Evolutionary conservation across 2,329 filamentous ascomycete genomes (phyloP).

Genomic region (Calonectria hongkongensis): DNA sequence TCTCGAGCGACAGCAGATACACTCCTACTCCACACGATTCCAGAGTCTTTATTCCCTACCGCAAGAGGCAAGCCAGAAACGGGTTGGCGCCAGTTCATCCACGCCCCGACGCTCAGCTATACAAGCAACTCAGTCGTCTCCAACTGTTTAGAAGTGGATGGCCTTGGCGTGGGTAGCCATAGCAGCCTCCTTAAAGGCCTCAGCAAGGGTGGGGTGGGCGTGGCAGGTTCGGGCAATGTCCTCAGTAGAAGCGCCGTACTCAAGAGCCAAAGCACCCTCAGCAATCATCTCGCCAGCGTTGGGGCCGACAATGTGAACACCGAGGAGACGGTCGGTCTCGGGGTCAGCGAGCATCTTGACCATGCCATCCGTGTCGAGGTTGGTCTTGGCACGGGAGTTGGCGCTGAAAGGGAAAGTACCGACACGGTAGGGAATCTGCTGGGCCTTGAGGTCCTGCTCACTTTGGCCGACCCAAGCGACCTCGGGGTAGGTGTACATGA

Average conservation of each 20-base stretch:
- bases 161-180: constrained; percentile 98
- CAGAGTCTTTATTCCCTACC: constrained; percentile 44
- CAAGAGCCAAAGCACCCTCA: constrained; percentile 93
- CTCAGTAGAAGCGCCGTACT: constrained; percentile 97
- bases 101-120: constrained; percentile 36
- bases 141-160: constrained; percentile 86
- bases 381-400: constrained; percentile 99
- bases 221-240: constrained; percentile 97
- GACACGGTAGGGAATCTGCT: constrained; percentile 92
- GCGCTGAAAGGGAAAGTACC: constrained; percentile 98
- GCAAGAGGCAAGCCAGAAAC: constrained; percentile 46
- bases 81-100: constrained; percentile 27
- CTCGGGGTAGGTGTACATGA: constrained; percentile 99
- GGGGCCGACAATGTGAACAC: constrained; percentile 96
- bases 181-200: constrained; percentile 99
- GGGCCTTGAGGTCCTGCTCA: constrained; percentile 94
- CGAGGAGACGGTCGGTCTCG: constrained; percentile 95
- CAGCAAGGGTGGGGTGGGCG: constrained; percentile 95
- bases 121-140: constrained; percentile 37
- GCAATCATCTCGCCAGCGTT: constrained; percentile 99
- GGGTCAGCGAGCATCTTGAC: constrained; percentile 98
- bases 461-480: constrained; percentile 99
- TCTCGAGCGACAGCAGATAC: constrained; percentile 43
- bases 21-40: constrained; percentile 43
- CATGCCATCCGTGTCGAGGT: constrained; percentile 94